Evolutionary conservation across 169 alveolate genomes (phyloP), one percentile per base, ranked within the genome.

Genomic region (Babesia gibsoni): DNA sequence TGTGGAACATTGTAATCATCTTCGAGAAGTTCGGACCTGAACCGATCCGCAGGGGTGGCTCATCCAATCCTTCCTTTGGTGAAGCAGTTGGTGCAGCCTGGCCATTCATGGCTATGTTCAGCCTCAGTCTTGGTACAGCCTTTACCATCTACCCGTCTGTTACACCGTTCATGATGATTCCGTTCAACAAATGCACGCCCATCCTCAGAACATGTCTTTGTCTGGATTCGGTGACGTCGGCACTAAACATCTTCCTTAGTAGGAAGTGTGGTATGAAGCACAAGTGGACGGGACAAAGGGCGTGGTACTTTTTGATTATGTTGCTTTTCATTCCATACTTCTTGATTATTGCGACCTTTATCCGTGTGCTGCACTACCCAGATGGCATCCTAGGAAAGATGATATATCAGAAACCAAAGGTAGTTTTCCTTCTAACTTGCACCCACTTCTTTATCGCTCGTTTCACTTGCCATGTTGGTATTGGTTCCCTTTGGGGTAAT

Each of bases 21-120:
- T 61, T 61, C 48, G 59, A 61, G 50, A 61, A 36, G 72, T 41
- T 61, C 25, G 72, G 72, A 4, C 72, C 72, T n/a, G 46, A 29
- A 18, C 27, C 30, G 14, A 41, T 41, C 68, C 8, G 45, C 48
- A 43, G 48, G 16, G 42, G 43, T 22, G 36, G 43, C 12, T n/a
- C 23, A 4, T n/a, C 20, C 3, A n/a, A 6, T 6, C 59, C 72
- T 4, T 20, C 3, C 32, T n/a, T 25, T 10, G 33, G 0, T 20
- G 59, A 42, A 14, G 72, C 58, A 0, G 25, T 42, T 29, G 22
- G 5, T 1, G 36, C 16, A 3, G 72, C 43, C 4, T 7, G 22
- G n/a, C 57, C 58, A 7, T 32, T 43, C 46, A 12, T 61, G 3
- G 25, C 23, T n/a, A 1, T 61, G 72, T 5, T 61, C 46, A 45